Percentiles rank a stretch among this genome's conserved stretches.
Conservation (phyloP, 805 yeast species). For the Suhomyces emberorum region DNA sequence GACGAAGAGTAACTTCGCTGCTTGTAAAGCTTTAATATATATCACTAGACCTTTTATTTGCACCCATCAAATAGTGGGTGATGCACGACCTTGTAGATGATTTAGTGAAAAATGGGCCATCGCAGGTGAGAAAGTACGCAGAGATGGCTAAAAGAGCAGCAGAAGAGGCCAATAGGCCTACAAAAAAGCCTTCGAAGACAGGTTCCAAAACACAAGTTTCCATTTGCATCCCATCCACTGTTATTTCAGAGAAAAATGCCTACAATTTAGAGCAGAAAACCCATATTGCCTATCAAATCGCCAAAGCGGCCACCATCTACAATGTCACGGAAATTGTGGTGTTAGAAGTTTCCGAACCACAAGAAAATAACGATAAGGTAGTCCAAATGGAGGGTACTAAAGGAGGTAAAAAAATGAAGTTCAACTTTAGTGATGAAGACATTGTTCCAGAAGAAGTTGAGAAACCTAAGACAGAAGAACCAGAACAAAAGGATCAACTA, state of each 20-base stretch:
- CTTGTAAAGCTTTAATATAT: too few relatives aligned
- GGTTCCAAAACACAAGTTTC: constrained; percentile 39
- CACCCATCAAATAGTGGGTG: too few relatives aligned
- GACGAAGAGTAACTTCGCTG: too few relatives aligned
- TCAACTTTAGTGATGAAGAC: constrained; percentile 29
- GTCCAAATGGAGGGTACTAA: constrained; percentile 21
- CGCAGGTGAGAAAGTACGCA: neutral
- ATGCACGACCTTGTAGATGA: constrained; percentile 8
- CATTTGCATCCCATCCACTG: constrained; percentile 70
- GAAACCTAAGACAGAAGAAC: constrained; percentile 7
- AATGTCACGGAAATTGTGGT: constrained; percentile 74
- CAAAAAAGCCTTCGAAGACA: constrained; percentile 30
- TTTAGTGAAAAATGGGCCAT: too few relatives aligned
- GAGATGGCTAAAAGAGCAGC: constrained; percentile 23
- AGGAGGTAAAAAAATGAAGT: constrained; percentile 30
- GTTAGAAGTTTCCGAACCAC: constrained; percentile 46
- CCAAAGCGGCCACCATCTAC: constrained; percentile 67
- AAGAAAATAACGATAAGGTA: constrained; percentile 13
- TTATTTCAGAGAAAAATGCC: constrained; percentile 54
- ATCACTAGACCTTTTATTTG: too few relatives aligned
- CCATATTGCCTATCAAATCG: constrained; percentile 69
- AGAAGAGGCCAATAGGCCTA: constrained; percentile 14
- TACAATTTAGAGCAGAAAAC: constrained; percentile 71
- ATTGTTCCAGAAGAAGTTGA: constrained; percentile 17
- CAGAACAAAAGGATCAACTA: constrained; percentile 11